phyloP scores from a whole-genome alignment of 176 grass and related monocot species.

The Saccharum officinarum region DNA sequence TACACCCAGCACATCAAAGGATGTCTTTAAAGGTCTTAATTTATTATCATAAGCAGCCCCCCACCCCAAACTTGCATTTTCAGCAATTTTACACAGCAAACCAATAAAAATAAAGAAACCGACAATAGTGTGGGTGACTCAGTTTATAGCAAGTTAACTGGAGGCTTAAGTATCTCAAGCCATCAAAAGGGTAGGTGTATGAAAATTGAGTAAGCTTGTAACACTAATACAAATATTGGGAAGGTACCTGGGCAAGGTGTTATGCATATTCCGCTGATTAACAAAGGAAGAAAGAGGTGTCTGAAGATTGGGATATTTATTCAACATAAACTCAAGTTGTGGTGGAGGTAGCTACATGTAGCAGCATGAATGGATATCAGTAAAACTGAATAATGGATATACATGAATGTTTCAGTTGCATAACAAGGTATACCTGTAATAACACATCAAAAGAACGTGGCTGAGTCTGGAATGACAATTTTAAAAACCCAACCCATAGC shows the following conservation, averaged over 20 bases:
- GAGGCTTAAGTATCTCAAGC: constrained; percentile 6
- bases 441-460: constrained; percentile 91
- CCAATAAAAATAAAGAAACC: constrained; percentile 14
- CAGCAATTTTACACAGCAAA: not conserved
- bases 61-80: not conserved
- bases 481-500: constrained; percentile 94
- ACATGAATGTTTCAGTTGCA: constrained; percentile 14
- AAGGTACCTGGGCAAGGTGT: constrained; percentile 65
- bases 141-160: constrained; percentile 14
- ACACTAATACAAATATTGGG: constrained; percentile 9
- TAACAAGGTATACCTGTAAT: constrained; percentile 60
- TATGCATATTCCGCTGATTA: constrained; percentile 65
- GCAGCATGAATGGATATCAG: constrained; percentile 43
- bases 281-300: constrained; percentile 72
- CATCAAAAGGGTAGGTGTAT: constrained; percentile 8
- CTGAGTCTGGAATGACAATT: constrained; percentile 85
- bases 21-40: not conserved
- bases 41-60: constrained; percentile 22
- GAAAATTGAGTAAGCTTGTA: not conserved
- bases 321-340: constrained; percentile 72
- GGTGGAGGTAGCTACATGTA: constrained; percentile 66
- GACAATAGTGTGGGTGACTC: constrained; percentile 16
- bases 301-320: constrained; percentile 64
- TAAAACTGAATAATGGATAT: constrained; percentile 23
- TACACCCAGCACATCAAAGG: not conserved